phyloP scores from a whole-genome alignment of 768 basidiomycete genomes.

The Macrolepiota fuliginosa region DNA sequence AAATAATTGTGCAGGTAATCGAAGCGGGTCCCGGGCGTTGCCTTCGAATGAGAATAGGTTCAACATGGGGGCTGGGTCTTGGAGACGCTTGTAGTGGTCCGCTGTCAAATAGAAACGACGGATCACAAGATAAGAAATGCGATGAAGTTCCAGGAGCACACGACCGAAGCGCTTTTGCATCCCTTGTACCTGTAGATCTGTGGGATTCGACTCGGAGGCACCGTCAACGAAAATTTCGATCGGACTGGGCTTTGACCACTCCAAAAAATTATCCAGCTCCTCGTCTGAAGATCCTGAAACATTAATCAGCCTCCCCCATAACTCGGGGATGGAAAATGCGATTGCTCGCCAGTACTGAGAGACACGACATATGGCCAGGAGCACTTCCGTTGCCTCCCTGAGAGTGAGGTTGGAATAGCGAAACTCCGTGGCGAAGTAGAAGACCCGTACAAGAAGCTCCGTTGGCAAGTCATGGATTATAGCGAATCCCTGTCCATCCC shows the following conservation, averaged over 20 bases:
- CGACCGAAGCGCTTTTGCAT: neutral
- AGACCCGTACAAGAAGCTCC: conserved; percentile 2
- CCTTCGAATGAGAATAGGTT: conserved; percentile 1
- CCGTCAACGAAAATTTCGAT: neutral
- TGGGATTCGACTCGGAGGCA: neutral
- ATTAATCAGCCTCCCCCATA: conserved; percentile 10
- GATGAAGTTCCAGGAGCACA: neutral
- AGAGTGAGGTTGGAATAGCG: neutral
- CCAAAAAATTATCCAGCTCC: neutral
- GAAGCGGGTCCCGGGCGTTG: neutral
- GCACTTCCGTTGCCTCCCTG: neutral
- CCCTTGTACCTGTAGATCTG: neutral
- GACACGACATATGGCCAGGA: neutral
- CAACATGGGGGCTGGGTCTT: neutral
- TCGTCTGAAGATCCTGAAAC: neutral
- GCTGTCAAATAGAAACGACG: neutral
- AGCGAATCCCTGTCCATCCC: neutral
- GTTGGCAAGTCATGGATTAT: neutral
- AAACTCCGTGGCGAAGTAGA: neutral
- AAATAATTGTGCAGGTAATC: neutral
- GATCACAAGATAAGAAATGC: neutral
- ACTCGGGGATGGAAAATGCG: neutral
- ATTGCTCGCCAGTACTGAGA: conserved; percentile 5
- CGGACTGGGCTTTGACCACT: neutral
- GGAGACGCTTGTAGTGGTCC: neutral